Percentiles rank a stretch among this genome's conserved stretches.
Evolutionary conservation across 805 yeast species (phyloP).

Genomic region (Suhomyces sp.): DNA sequence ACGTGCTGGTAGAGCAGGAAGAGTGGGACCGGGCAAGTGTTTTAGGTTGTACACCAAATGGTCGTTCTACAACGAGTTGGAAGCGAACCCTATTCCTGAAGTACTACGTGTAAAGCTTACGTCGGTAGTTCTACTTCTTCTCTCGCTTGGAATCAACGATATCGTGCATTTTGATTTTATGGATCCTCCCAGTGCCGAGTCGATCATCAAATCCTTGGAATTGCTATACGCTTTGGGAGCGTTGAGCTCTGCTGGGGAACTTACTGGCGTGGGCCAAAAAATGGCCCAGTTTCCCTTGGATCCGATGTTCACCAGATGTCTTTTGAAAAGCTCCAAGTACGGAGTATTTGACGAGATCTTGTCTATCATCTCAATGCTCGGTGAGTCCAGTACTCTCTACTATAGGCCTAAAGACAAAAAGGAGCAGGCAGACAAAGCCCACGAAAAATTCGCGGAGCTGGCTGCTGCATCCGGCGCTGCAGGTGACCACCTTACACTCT

Average conservation of each 20-base stretch:
- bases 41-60: conserved; percentile 83
- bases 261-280: conserved; percentile 73
- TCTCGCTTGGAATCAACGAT: conserved; percentile 84
- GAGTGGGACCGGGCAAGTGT: conserved; percentile 48
- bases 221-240: conserved; percentile 87
- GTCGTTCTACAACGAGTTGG: conserved; percentile 75
- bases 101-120: conserved; percentile 82
- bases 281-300: conserved; percentile 94
- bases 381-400: conserved; percentile 71
- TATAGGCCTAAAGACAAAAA: conserved; percentile 66
- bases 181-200: conserved; percentile 80
- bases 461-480: conserved; percentile 22
- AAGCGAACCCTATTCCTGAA: conserved; percentile 82
- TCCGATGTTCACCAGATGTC: conserved; percentile 79
- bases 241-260: conserved; percentile 69
- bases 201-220: conserved; percentile 74
- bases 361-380: conserved; percentile 78
- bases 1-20: conserved; percentile 48
- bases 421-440: conserved; percentile 62
- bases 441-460: conserved; percentile 48
- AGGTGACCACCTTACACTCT: conserved; percentile 78
- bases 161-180: conserved; percentile 80
- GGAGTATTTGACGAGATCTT: conserved; percentile 67
- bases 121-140: conserved; percentile 67
- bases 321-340: conserved; percentile 59